Conservation (phyloP, 768 basidiomycete genomes). For the Auriscalpium microsporum region DNA sequence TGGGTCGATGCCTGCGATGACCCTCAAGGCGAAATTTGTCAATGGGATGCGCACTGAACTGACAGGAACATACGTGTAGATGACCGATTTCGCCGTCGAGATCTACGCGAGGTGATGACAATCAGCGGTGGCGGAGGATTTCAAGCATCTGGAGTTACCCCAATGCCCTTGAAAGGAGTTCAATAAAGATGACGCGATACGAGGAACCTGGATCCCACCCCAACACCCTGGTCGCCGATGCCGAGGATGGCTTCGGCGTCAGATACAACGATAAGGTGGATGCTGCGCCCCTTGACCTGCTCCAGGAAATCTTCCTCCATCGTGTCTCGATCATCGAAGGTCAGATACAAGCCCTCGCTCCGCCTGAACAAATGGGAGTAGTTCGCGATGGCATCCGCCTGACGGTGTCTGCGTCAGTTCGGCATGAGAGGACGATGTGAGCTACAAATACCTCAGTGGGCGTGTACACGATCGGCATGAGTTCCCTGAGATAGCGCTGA, state of each 20-base stretch:
- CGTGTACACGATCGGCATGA: slow-evolving; percentile 69
- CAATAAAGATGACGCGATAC: not conserved
- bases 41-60: not conserved
- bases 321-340: slow-evolving; percentile 46
- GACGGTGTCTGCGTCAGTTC: slow-evolving; percentile 2
- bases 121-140: not conserved
- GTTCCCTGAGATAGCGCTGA: slow-evolving; percentile 34
- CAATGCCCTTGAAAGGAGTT: slow-evolving; percentile 25
- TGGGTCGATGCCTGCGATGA: slow-evolving; percentile 62
- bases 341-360: slow-evolving; percentile 69
- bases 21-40: slow-evolving; percentile 23
- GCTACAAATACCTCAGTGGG: slow-evolving; percentile 51
- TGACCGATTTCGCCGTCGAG: slow-evolving; percentile 67
- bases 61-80: slow-evolving; percentile 49
- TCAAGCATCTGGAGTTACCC: slow-evolving; percentile 17
- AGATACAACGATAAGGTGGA: slow-evolving; percentile 76
- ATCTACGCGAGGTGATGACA: slow-evolving; percentile 34
- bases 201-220: slow-evolving; percentile 30
- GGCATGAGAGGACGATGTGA: not conserved
- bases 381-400: slow-evolving; percentile 76
- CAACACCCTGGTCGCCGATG: slow-evolving; percentile 67
- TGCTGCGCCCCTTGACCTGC: slow-evolving; percentile 47
- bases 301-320: slow-evolving; percentile 78
- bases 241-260: slow-evolving; percentile 85
- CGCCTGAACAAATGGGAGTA: slow-evolving; percentile 81